Percentiles rank a stretch among this genome's conserved stretches.
These are phyloP conservation scores for Coemansia sp. DNA, from an alignment of 192 early-diverging fungal species.

Conservation along the genomic window DNA sequence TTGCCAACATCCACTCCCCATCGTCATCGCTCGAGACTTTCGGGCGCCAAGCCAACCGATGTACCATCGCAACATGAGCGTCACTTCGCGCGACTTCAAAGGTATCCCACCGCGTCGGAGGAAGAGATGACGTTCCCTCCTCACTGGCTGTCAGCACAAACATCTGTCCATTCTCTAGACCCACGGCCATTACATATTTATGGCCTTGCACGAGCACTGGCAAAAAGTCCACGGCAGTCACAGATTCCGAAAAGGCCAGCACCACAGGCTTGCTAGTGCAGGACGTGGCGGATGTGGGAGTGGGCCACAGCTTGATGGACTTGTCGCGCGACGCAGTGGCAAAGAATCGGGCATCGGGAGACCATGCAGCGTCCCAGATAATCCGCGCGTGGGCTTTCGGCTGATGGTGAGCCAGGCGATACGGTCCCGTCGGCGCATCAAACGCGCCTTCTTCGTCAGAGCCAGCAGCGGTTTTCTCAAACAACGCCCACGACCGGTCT, in stretches of 20 bases:
- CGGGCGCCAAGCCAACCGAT: slow-evolving; percentile 70
- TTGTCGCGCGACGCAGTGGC: slow-evolving; percentile 95
- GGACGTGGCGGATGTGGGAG: slow-evolving; percentile 4
- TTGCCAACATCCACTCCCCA: slow-evolving; percentile 61
- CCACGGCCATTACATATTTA: slow-evolving; percentile 76
- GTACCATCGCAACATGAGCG: slow-evolving; percentile 61
- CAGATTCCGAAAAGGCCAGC: slow-evolving; percentile 76
- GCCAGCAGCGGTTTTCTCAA: slow-evolving; percentile 57
- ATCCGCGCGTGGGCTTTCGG: slow-evolving; percentile 90
- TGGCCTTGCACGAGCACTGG: slow-evolving; percentile 10
- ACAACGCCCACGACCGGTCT: slow-evolving; percentile 89
- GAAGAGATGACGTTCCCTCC: background rate
- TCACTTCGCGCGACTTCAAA: slow-evolving; percentile 58
- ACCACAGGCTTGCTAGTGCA: slow-evolving; percentile 50
- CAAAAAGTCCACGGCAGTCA: slow-evolving; percentile 86
- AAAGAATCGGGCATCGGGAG: slow-evolving; percentile 76
- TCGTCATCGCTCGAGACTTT: background rate
- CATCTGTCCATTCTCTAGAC: slow-evolving; percentile 82
- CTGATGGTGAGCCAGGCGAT: slow-evolving; percentile 58
- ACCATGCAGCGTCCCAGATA: slow-evolving; percentile 91
- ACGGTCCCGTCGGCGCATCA: slow-evolving; percentile 42
- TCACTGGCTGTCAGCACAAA: slow-evolving; percentile 56
- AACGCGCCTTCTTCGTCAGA: slow-evolving; percentile 18
- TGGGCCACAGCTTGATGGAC: slow-evolving; percentile 79
- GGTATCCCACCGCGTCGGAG: slow-evolving; percentile 48